These are phyloP conservation scores for Colletotrichum sidae DNA, from an alignment of 2,329 filamentous ascomycete genomes.

Conservation along the genomic window DNA sequence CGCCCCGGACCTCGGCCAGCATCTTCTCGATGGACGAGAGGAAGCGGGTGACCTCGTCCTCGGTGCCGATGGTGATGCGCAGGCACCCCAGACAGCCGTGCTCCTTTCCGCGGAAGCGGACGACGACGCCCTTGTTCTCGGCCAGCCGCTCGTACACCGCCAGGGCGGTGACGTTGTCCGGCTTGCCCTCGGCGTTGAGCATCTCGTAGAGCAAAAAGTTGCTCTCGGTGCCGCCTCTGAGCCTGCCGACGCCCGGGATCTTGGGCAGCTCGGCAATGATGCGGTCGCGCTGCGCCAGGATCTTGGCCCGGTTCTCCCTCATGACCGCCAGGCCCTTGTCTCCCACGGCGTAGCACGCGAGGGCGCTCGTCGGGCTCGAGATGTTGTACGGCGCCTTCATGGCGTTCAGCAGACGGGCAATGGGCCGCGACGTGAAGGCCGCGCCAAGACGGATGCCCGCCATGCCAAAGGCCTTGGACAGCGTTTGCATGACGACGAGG, in stretches of 20 bases:
- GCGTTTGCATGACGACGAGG: constrained; percentile 95
- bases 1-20: constrained; percentile 58
- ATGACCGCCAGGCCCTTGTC: constrained; percentile 77
- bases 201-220: constrained; percentile 96
- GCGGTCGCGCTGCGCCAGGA: constrained; percentile 82
- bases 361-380: constrained; percentile 84
- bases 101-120: constrained; percentile 94
- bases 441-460: constrained; percentile 92
- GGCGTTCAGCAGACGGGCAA: constrained; percentile 86
- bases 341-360: constrained; percentile 80
- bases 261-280: constrained; percentile 78
- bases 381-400: constrained; percentile 98
- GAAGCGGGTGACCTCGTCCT: constrained; percentile 85
- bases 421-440: constrained; percentile 80
- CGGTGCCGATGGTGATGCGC: constrained; percentile 92
- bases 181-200: constrained; percentile 75
- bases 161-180: constrained; percentile 83
- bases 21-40: constrained; percentile 72
- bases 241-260: constrained; percentile 81
- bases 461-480: constrained; percentile 97
- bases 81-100: constrained; percentile 89
- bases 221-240: constrained; percentile 82
- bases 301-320: constrained; percentile 74
- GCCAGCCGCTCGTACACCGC: constrained; percentile 87
- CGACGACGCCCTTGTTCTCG: constrained; percentile 88